Evolutionary conservation across 2,329 filamentous ascomycete species (phyloP), one percentile per base, ranked within the genome.

Genomic region (Neophaeococcomyces aloes): DNA sequence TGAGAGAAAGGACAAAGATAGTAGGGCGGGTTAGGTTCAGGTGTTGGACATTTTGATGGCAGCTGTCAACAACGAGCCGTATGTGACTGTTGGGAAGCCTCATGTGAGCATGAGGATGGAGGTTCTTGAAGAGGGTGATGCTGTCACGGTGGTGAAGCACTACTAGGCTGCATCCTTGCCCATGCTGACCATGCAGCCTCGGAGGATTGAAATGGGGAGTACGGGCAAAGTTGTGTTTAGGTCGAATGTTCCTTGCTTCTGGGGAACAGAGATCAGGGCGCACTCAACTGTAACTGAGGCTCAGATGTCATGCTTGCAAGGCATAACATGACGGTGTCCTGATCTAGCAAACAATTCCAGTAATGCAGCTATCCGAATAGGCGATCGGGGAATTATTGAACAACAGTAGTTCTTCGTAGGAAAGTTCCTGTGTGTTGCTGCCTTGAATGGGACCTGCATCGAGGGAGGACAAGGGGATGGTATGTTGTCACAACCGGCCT

Each of bases 391-490:
- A 31, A 17, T 29, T 32, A 6, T 21, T n/a, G 35, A 17, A 27
- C 19, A 14, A 38, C 35, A 13, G 14, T 17, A 14, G 19, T 25
- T 13, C 19, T 27, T 23, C 7, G 6, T 3, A 14, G 25, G 18
- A 13, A 38, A 3, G 14, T 23, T n/a, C 11, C 13, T n/a, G 38
- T 23, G n/a, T 10, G 25, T 15, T 30, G 13, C 14, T 27, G 44
- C 29, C 23, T 34, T 45, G 10, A 34, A 19, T 36, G 32, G 48
- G 46, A 49, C 49, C 51, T 52, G 51, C 47, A 38, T 44, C 47
- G 48, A 47, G 46, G 48, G 48, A 50, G 39, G 39, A 46, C 37
- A 42, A 44, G 42, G 42, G 41, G 43, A 23, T 37, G 45, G 40
- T 31, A 43, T 44, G 33, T 37, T 10, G 45, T 14, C 38, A 32